Base-by-base conservation (phyloP, 1,284 basidiomycete genomes). In the Sporisorium reilianum region DNA sequence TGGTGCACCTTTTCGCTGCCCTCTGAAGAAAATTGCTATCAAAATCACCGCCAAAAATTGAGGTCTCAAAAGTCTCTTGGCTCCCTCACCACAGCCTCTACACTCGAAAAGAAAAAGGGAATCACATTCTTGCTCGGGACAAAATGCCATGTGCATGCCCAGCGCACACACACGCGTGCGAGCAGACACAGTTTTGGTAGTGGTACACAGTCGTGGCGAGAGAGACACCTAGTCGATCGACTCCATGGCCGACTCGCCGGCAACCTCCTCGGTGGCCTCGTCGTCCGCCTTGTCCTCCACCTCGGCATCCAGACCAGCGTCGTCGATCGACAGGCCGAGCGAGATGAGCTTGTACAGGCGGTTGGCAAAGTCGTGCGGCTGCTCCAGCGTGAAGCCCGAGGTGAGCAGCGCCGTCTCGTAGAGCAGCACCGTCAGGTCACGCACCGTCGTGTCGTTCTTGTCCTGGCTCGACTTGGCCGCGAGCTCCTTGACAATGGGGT, bases 271-370 rank as follows among this genome's bases (percentile, higher is more conserved):
- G 55, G 60, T 57, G 45, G 70, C 71, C 20, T 56, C 68, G 23
- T 62, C 69, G 23, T 62, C 69, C 32, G 69, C 76, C 50, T 69
- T 64, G 45, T 74, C 77, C 11, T 75, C 75, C 32, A 42, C 55
- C 32, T 65, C 70, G 46, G 54, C 60, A 42, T 75, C 70, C 20
- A 70, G 54, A 48, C 73, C 77, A 28, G 73, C 56, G 55, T 84
- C 85, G 82, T 88, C 87, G 76, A 88, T 88, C 60, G 86, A 87
- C 46, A 89, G 86, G 82, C 88, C 88, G 56, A 89, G 86, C 54
- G 91, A 89, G 87, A 99, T 96, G 93, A 98, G 97, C 83, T 95
- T 92, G 90, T 97, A 91, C 85, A 98, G 97, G 79, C 96, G 93
- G 88, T 92, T 91, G 78, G 95, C 93, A 86, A 97, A 98, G 80